These are phyloP conservation scores for Tylopilus plumbeoviolaceoides DNA, from an alignment of 768 basidiomycete genomes.

Conservation along the genomic window DNA sequence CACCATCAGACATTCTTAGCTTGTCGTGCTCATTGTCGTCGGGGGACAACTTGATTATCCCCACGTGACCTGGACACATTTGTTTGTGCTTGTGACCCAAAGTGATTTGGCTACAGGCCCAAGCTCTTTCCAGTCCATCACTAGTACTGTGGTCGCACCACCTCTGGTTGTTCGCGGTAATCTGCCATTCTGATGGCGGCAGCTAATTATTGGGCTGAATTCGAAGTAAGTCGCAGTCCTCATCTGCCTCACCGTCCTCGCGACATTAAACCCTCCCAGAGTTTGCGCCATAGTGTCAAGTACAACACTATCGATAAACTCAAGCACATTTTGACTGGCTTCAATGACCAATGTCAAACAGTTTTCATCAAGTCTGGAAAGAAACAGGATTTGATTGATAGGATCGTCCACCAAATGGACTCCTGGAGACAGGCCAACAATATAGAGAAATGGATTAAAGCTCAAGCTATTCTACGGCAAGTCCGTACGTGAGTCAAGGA, in stretches of 20 bases:
- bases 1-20: constrained; percentile 37
- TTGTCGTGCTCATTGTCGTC: constrained; percentile 66
- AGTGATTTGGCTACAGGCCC: constrained; percentile 13
- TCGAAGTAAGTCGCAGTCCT: constrained; percentile 50
- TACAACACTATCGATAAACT: constrained; percentile 82
- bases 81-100: constrained; percentile 33
- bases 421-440: constrained; percentile 53
- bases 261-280: constrained; percentile 39
- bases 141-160: constrained; percentile 11
- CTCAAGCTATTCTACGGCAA: constrained; percentile 61
- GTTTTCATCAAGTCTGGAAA: constrained; percentile 73
- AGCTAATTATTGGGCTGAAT: constrained; percentile 63
- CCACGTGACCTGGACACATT: constrained; percentile 25
- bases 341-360: constrained; percentile 75
- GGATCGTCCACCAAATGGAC: constrained; percentile 58
- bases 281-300: constrained; percentile 64
- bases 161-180: constrained; percentile 5
- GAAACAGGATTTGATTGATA: constrained; percentile 84
- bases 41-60: constrained; percentile 21
- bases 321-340: constrained; percentile 72
- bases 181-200: constrained; percentile 49
- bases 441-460: constrained; percentile 66
- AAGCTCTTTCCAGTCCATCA: constrained; percentile 3
- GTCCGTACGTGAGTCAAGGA: constrained; percentile 61
- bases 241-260: not conserved